Base-by-base conservation (phyloP, 352 stramenopile genomes). In the Globisporangium uncinulatum region DNA sequence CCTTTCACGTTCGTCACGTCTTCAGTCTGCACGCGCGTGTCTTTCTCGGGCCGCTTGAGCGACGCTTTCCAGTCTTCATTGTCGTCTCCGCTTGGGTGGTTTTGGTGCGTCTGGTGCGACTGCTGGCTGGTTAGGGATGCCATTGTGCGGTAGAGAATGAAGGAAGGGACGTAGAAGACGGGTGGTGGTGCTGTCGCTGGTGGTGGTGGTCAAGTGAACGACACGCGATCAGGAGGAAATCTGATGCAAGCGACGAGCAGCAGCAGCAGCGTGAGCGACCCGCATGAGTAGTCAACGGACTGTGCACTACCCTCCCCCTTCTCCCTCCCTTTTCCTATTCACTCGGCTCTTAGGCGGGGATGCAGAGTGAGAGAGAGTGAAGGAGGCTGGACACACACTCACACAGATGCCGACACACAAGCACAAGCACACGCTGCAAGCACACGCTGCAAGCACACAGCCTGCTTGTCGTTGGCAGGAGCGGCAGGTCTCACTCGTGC, bases 1-100 rank as follows among this genome's bases (percentile, higher is more conserved):
- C 97, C 97, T 69, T 99, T 99, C 50, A 98, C 98, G 69, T 98
- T 97, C 50, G 97, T 99, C 62, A 99, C 97, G 79, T 99, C 97
- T 74, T 95, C 88, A 36, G 89, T 97, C 65, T 95, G 86, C 67
- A 95, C 74, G 62, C 89, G 87, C 63, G 82, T 96, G 67, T 97
- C 89, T 50, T 91, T 92, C 36, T 74, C 74, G 6, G 89, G 89
- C 21, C 77, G 77, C 71, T 92, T 93, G 39, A 95, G 67, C 39
- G 65, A 72, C 41, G 66, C 61, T 62, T 95, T 93, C 85, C 83
- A 95, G 66, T 83, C 74, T 42, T 85, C 77, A 8, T 78, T 69
- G 24, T 86, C 68, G 39, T 44, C 53, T 24, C 39, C 60, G 52
- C 60, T 52, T 36, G 51, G 48, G 17, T 62, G 57, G 24, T 63